These are phyloP conservation scores for Kazachstania viticola DNA, from an alignment of 805 yeast species.

Conservation along the genomic window DNA sequence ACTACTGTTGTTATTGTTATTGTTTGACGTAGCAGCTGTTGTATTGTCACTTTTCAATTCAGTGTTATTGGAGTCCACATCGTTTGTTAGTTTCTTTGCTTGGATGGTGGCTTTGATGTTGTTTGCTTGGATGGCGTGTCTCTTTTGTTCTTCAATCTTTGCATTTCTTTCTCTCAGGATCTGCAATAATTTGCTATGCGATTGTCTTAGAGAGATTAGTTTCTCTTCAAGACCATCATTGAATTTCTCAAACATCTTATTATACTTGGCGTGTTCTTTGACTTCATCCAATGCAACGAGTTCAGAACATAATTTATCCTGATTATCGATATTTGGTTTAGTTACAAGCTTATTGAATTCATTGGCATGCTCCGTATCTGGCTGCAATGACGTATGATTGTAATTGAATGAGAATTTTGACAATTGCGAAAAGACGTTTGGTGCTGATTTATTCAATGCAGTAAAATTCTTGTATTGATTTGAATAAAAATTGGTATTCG, in stretches of 20 bases:
- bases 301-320: slow-evolving; percentile 56
- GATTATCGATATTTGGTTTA: slow-evolving; percentile 8
- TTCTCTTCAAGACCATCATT: slow-evolving; percentile 28
- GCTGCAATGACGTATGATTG: too few relatives aligned
- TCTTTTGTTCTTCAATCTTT: slow-evolving; percentile 11
- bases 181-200: slow-evolving; percentile 38
- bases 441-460: too few relatives aligned
- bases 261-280: slow-evolving; percentile 38
- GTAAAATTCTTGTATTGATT: not conserved
- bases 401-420: too few relatives aligned
- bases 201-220: slow-evolving; percentile 41
- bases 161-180: slow-evolving; percentile 25
- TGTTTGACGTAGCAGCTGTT: not conserved
- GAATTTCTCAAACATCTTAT: slow-evolving; percentile 35
- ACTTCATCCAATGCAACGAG: slow-evolving; percentile 77
- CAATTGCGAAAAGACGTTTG: too few relatives aligned
- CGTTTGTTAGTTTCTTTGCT: too few relatives aligned
- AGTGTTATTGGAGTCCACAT: too few relatives aligned
- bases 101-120: too few relatives aligned
- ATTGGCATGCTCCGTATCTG: too few relatives aligned
- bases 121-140: slow-evolving; percentile 3
- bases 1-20: not conserved
- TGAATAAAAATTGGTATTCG: slow-evolving; percentile 3
- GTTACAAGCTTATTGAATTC: slow-evolving; percentile 13
- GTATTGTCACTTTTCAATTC: not conserved